Evolutionary conservation across 1,284 basidiomycete species (phyloP), one percentile per base, ranked within the genome.

Genomic region (Afroboletus lepidellus): DNA sequence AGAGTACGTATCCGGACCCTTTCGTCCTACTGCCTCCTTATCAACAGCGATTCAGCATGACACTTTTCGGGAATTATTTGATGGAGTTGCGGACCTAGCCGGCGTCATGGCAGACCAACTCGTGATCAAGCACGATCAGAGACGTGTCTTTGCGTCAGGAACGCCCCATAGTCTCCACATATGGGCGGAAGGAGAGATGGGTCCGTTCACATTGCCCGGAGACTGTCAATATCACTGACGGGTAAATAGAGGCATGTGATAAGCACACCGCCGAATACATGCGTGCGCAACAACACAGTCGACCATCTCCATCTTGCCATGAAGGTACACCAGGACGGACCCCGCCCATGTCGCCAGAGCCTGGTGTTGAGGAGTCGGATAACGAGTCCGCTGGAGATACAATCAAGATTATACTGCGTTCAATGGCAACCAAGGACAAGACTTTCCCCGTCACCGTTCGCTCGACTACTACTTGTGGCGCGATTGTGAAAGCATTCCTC

Each of bases 401-500:
- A 36, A 79, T 90, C 71, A 87, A 81, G 57, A 73, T 90, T 23
- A 72, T 78, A 20, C 61, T 90, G 6, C 85, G 85, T 18, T 86
- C 85, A 3, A 70, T 69, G 8, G 60, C 69, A 23, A 77, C 75
- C 23, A 64, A 64, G 48, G 64, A 67, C 23, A 81, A 79, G 55
- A 76, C 80, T 32, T 75, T 90, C 46, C 74, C 75, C 1, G 73
- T 90, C 25, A 84, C 77, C 3, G 88, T 90, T 7, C 83, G 87
- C 8, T 77, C 80, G 3, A 85, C 84, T 15, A 87, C 88, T 13
- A 88, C 80, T 53, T 90, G 88, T 53, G 81, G 81, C 8, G 79
- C 84, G 0, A 85, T 90, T 54, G 78, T 90, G 32, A 79, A 79
- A 59, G 84, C 83, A 0, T 90, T 85, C 63, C 70, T 90, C 60